Evolutionary conservation across 139 green algal genomes (phyloP), one percentile per base, ranked within the genome.

Genomic region (Mychonastes homosphaera): DNA sequence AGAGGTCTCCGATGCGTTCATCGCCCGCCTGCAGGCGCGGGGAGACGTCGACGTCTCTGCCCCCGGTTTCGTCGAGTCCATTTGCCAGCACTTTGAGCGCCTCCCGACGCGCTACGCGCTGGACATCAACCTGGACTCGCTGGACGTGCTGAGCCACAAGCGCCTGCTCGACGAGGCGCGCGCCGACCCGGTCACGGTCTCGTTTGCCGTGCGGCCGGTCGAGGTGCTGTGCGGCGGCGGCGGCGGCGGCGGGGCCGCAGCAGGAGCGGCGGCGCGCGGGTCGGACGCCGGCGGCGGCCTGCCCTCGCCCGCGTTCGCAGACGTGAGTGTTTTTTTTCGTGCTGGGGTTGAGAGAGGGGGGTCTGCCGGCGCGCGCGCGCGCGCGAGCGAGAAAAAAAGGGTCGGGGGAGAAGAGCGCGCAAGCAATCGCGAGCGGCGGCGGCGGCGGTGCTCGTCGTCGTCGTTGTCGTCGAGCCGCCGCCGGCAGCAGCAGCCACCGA

Each of bases 61-160:
- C 5, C 69, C 77, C 5, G 72, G 53, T 4, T 77, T 89, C 10
- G 39, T 83, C n/a, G 71, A 87, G 19, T 69, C 66, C 29, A 75
- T 96, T 3, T 62, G 71, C 24, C 35, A 81, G 56, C 87, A 95
- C 54, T 96, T 96, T 65, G 69, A 87, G 24, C 40, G 56, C 1
- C 68, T 96, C 35, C 88, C 88, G 1, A 87, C 79, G 8, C 75
- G 86, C 33, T 96, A 96, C 58, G 82, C 82, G 3, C 62, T 92
- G n/a, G 87, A 96, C 50, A 83, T 96, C 4, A 93, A 94, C 67
- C 84, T 85, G 21, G 73, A 81, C 35, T 80, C 77, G n/a, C 41
- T 92, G 12, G 91, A 96, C 48, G 83, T 98, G 34, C 56, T 97
- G 0, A 88, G 81, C 33, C 91, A 98, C 68, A 92, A 95, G 67